Evolutionary conservation across 1,139 yeast genomes (phyloP).

Genomic region (Maudiozyma humilis): DNA sequence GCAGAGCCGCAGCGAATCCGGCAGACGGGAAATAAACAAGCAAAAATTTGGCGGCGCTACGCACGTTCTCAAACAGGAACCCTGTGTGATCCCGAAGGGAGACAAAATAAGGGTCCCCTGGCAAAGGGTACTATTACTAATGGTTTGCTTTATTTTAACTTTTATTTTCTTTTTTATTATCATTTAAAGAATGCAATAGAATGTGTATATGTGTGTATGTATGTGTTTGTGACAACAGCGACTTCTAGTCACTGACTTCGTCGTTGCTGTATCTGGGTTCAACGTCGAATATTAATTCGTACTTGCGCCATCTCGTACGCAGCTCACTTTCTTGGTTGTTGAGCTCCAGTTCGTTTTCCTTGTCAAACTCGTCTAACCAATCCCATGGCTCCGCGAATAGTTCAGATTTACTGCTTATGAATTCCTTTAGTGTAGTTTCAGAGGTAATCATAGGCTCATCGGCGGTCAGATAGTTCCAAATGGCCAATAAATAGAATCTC

Average conservation of each 20-base stretch:
- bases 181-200: background rate
- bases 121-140: background rate
- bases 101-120: too few relatives aligned
- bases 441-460: constrained; percentile 27
- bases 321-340: constrained; percentile 25
- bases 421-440: constrained; percentile 18
- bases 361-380: constrained; percentile 46
- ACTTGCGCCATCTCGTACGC: constrained; percentile 32
- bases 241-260: constrained; percentile 26
- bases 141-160: too few relatives aligned
- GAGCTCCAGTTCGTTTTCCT: constrained; percentile 31
- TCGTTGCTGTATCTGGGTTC: constrained; percentile 30
- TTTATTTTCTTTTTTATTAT: background rate
- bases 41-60: background rate
- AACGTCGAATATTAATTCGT: constrained; percentile 30
- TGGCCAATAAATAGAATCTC: constrained; percentile 48
- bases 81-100: too few relatives aligned
- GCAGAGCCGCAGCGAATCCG: background rate
- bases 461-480: constrained; percentile 44
- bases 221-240: background rate
- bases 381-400: constrained; percentile 30
- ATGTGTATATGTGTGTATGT: background rate
- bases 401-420: constrained; percentile 29
- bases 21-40: background rate
- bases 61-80: too few relatives aligned